Evolutionary conservation across 495 filamentous ascomycete species (phyloP).

Genomic region (Xylaria curta): DNA sequence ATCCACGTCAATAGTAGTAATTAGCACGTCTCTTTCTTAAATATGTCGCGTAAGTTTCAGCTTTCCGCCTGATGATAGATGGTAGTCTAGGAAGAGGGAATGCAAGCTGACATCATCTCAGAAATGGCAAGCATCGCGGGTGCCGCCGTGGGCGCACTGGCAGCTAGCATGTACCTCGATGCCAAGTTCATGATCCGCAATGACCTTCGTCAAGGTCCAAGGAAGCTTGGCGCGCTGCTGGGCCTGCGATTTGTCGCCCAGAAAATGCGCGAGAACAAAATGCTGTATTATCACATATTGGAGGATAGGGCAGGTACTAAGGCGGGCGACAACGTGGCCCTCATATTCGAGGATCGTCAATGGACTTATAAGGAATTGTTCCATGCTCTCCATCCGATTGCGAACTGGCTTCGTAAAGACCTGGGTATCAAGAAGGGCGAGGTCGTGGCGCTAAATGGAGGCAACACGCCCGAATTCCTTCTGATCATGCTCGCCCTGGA

Average conservation of each 20-base stretch:
- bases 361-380: constrained; percentile 45
- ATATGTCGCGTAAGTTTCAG: constrained; percentile 22
- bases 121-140: constrained; percentile 27
- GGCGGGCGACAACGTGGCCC: constrained; percentile 36
- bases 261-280: constrained; percentile 28
- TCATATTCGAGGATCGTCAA: constrained; percentile 47
- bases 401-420: constrained; percentile 51
- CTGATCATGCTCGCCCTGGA: constrained; percentile 56
- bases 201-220: constrained; percentile 34
- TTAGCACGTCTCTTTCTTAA: background rate
- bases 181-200: constrained; percentile 38
- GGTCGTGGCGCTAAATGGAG: constrained; percentile 46
- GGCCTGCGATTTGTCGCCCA: constrained; percentile 26
- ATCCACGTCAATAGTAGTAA: background rate
- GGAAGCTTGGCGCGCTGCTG: constrained; percentile 2
- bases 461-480: constrained; percentile 47
- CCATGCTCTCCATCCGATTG: constrained; percentile 38
- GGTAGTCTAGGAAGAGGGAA: background rate
- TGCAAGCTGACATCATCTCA: background rate
- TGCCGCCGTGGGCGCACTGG: constrained; percentile 22
- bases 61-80: background rate
- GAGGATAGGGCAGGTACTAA: constrained; percentile 39
- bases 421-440: constrained; percentile 46
- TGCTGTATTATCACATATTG: constrained; percentile 40
- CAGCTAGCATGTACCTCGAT: constrained; percentile 28